Percentiles rank a stretch among this genome's conserved stretches.
Evolutionary conservation across 2,329 filamentous ascomycete genomes (phyloP).

Genomic region (Alternaria rosae): DNA sequence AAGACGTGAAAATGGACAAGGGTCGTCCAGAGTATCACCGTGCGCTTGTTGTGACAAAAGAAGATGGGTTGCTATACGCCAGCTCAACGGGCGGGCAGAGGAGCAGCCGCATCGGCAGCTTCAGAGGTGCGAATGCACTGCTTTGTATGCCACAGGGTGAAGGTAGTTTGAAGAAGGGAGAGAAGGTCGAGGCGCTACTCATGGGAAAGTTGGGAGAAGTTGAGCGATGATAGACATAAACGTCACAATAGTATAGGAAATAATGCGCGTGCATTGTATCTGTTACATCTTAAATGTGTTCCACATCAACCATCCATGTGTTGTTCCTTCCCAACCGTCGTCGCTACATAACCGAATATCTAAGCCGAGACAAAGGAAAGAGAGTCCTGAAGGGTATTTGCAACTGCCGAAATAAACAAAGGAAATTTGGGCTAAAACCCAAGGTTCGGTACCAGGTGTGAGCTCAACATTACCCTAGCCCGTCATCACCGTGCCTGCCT

Average conservation of each 20-base stretch:
- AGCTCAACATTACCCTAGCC: neutral
- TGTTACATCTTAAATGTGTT: neutral
- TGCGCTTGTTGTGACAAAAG: conserved; percentile 70
- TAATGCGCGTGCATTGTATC: neutral
- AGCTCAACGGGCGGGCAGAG: conserved; percentile 88
- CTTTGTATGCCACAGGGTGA: conserved; percentile 74
- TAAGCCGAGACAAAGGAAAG: neutral
- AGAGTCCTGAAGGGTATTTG: neutral
- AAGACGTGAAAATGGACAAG: conserved; percentile 78
- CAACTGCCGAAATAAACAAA: neutral
- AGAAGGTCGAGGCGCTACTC: conserved; percentile 77
- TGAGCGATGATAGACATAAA: conserved; percentile 3
- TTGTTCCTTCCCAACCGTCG: neutral
- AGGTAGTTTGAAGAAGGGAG: conserved; percentile 71
- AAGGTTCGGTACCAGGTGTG: conserved; percentile 1
- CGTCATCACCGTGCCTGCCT: neutral
- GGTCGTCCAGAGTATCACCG: conserved; percentile 87
- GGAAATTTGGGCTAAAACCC: neutral
- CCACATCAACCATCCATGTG: neutral
- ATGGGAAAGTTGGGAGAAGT: conserved; percentile 59
- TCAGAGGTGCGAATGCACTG: conserved; percentile 87
- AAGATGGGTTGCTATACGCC: conserved; percentile 74
- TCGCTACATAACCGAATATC: neutral
- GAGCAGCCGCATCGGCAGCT: conserved; percentile 87
- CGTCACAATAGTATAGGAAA: neutral